Evolutionary conservation across 176 grass and related monocot genomes (phyloP), one percentile per base, ranked within the genome.

Genomic region (Typha latifolia): DNA sequence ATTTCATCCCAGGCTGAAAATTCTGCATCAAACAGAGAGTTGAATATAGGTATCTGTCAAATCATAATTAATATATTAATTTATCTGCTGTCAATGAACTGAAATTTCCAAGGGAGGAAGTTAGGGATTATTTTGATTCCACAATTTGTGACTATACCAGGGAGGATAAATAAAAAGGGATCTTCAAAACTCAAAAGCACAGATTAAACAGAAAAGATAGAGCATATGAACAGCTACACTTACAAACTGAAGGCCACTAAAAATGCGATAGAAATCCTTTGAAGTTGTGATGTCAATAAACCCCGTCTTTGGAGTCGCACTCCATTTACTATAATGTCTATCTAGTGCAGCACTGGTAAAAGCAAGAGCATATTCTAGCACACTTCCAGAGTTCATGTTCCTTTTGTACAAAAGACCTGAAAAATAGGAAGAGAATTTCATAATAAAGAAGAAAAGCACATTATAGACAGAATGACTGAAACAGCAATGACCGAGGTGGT

Each of bases 301-400:
- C 43, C 93, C 93, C 26, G 93, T 97, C 78, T 97, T 97, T 68
- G 93, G 93, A 73, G 88, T 81, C 50, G 93, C 88, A 57, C 93
- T 97, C 93, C 93, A 97, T 88, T 97, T 97, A 66, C 75, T 97
- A 72, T 97, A 97, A 64, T 97, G 81, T 82, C 86, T 97, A 81
- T 97, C 93, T 67, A 97, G 70, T 48, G 88, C 88, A 53, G 93
- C 93, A 84, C 88, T 97, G 49, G 85, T 86, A 78, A 97, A 97
- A 87, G 93, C 93, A 82, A 97, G 85, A 65, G 85, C 82, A 82
- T 97, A 97, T 81, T 97, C 93, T 23, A 97, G 66, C 66, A 97
- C 88, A 62, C 88, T 97, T 71, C 88, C 93, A 49, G 85, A 69
- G 48, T 84, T 97, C 56, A 92, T 67, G 71, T 86, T 92, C 53